Evolutionary conservation across 2,329 filamentous ascomycete genomes (phyloP).

Genomic region (Exophiala mesophila): DNA sequence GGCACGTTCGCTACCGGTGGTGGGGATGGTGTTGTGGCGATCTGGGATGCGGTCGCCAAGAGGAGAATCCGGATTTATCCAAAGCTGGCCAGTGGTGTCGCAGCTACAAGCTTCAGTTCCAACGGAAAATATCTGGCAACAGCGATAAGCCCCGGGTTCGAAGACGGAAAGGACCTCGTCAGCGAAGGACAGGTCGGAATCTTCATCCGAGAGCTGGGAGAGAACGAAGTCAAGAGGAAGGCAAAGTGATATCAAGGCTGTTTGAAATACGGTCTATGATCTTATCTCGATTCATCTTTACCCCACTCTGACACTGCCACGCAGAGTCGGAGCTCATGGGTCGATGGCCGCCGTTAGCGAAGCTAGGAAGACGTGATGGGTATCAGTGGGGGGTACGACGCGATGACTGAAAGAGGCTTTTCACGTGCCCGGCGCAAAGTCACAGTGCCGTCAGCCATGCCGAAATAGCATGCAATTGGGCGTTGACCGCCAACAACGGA

Average conservation of each 20-base stretch:
- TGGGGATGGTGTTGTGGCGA: slow-evolving; percentile 82
- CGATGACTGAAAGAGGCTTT: slow-evolving; percentile 24
- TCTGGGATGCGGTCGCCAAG: slow-evolving; percentile 92
- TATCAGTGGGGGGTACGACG: slow-evolving; percentile 23
- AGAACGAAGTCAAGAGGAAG: slow-evolving; percentile 85
- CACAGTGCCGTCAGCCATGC: slow-evolving; percentile 71
- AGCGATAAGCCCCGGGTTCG: slow-evolving; percentile 79
- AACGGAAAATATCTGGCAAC: slow-evolving; percentile 76
- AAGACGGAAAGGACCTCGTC: slow-evolving; percentile 73
- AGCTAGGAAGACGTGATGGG: slow-evolving; percentile 17
- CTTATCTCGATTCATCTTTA: slow-evolving; percentile 1
- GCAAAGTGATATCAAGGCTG: slow-evolving; percentile 55
- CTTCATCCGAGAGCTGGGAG: slow-evolving; percentile 75
- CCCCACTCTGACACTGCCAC: too few species aligned
- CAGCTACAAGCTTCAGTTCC: slow-evolving; percentile 68
- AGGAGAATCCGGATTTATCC: slow-evolving; percentile 85
- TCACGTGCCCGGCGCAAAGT: slow-evolving; percentile 47
- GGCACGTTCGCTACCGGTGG: slow-evolving; percentile 87
- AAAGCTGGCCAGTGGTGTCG: slow-evolving; percentile 72
- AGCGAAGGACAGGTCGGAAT: slow-evolving; percentile 70
- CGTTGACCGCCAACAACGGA: slow-evolving; percentile 72
- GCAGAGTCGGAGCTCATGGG: slow-evolving; percentile 3
- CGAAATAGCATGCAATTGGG: slow-evolving; percentile 91
- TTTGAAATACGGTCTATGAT: background rate
- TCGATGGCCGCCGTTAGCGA: background rate